A percentile compares a stretch with the other conserved stretches of the same genome.
phyloP scores from a whole-genome alignment of 1,284 basidiomycete species.

The Pterulicium gracile region DNA sequence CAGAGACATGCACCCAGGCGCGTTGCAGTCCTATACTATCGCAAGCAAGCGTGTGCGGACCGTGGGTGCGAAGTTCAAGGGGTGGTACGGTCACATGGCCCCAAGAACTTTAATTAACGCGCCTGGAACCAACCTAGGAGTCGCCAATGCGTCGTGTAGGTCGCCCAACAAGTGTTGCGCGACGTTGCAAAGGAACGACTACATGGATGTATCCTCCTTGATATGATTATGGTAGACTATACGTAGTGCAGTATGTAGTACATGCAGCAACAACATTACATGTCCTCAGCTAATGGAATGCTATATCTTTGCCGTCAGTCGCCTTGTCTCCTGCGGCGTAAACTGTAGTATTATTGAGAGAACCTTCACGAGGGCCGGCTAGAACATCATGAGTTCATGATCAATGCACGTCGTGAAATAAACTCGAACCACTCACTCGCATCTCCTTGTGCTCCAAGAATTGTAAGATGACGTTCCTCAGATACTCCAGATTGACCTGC shows the following conservation, averaged over 20 bases:
- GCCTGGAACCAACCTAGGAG: no score
- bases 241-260: no score
- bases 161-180: no score
- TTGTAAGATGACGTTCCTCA: constrained; percentile 88
- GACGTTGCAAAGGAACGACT: no score
- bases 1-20: constrained; percentile 57
- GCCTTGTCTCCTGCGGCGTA: constrained; percentile 85
- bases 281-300: no score
- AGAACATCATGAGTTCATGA: constrained; percentile 6
- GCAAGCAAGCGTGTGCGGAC: background rate
- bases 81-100: no score
- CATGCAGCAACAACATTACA: no score
- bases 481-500: constrained; percentile 91
- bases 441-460: constrained; percentile 88
- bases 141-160: no score
- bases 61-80: background rate
- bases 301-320: constrained; percentile 71
- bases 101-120: no score
- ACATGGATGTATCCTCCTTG: no score
- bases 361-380: constrained; percentile 86
- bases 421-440: constrained; percentile 44
- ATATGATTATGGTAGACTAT: no score
- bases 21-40: no score
- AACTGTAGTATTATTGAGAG: constrained; percentile 86
- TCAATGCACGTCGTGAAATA: constrained; percentile 4